Evolutionary conservation across 2,329 filamentous ascomycete genomes (phyloP).

Genomic region (Penicillium sp.): DNA sequence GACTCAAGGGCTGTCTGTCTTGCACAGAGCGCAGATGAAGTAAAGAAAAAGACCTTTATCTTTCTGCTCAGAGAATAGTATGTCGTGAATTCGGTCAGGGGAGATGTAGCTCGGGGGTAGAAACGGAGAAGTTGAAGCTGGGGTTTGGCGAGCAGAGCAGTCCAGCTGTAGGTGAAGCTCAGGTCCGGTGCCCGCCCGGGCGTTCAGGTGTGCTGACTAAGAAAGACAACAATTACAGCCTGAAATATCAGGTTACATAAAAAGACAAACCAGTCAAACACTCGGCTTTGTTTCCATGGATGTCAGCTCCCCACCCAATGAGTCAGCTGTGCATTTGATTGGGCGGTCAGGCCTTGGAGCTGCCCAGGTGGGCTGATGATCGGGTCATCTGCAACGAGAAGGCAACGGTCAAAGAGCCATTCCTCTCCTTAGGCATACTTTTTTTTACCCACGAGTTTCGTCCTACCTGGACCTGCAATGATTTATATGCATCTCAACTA

Average conservation of each 20-base stretch:
- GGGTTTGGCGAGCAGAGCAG: constrained; percentile 1
- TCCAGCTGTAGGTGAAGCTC: constrained; percentile 10
- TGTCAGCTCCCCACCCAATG: constrained; percentile 14
- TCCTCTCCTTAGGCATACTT: not conserved
- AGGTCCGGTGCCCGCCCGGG: not conserved
- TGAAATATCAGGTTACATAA: not conserved
- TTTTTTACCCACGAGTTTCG: constrained; percentile 12
- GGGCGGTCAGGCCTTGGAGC: constrained; percentile 4
- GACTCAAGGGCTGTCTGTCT: constrained; percentile 9
- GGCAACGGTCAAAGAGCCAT: constrained; percentile 9
- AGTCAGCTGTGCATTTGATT: constrained; percentile 16
- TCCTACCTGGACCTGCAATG: constrained; percentile 12
- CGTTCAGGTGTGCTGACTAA: constrained; percentile 14
- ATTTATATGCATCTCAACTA: constrained; percentile 14
- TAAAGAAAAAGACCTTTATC: not conserved
- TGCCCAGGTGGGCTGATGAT: constrained; percentile 6
- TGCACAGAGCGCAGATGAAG: not conserved
- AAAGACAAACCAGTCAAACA: constrained; percentile 8
- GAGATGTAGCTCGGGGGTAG: not conserved
- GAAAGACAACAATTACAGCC: constrained; percentile 7
- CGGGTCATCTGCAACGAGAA: constrained; percentile 17
- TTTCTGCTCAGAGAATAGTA: not conserved
- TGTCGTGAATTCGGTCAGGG: not conserved
- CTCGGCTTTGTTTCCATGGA: not conserved
- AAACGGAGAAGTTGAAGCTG: constrained; percentile 4